These are phyloP conservation scores for Colletotrichum viniferum DNA, from an alignment of 2,329 filamentous ascomycete genomes.

Conservation along the genomic window DNA sequence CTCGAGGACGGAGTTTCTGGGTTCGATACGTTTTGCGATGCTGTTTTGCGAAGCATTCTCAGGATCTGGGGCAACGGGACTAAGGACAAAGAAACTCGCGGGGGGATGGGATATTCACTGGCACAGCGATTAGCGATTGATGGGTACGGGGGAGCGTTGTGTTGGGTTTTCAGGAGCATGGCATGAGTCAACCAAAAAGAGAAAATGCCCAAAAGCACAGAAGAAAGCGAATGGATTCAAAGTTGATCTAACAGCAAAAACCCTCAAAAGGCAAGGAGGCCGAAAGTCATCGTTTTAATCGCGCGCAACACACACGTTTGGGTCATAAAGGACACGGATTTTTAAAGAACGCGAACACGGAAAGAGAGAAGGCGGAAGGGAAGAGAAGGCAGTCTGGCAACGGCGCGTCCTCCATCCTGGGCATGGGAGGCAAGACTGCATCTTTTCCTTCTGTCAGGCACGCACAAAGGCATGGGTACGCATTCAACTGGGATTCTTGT, in stretches of 20 bases:
- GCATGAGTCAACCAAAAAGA: constrained; percentile 11
- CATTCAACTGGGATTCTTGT: constrained; percentile 14
- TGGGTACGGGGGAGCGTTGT: constrained; percentile 3
- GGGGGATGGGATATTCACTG: constrained; percentile 9
- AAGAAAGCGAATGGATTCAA: constrained; percentile 15
- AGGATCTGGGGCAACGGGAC: constrained; percentile 3
- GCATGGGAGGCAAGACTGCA: constrained; percentile 8
- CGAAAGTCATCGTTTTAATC: neutral
- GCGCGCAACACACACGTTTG: neutral
- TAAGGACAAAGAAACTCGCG: neutral
- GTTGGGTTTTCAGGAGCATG: constrained; percentile 12
- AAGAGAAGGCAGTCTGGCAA: neutral
- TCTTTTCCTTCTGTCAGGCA: neutral
- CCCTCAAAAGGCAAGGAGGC: neutral
- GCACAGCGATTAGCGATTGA: constrained; percentile 13
- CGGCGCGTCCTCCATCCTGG: neutral
- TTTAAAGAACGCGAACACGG: neutral
- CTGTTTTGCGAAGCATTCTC: constrained; percentile 10
- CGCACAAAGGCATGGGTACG: neutral
- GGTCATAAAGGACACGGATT: neutral
- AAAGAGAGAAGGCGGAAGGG: neutral
- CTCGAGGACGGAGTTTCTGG: constrained; percentile 16
- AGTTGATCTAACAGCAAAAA: neutral
- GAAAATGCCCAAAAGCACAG: constrained; percentile 17
- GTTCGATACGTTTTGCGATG: constrained; percentile 11